Percentiles rank a stretch among this genome's conserved stretches.
phyloP scores from a whole-genome alignment of 257 asterid genomes.

The Lycium barbarum region DNA sequence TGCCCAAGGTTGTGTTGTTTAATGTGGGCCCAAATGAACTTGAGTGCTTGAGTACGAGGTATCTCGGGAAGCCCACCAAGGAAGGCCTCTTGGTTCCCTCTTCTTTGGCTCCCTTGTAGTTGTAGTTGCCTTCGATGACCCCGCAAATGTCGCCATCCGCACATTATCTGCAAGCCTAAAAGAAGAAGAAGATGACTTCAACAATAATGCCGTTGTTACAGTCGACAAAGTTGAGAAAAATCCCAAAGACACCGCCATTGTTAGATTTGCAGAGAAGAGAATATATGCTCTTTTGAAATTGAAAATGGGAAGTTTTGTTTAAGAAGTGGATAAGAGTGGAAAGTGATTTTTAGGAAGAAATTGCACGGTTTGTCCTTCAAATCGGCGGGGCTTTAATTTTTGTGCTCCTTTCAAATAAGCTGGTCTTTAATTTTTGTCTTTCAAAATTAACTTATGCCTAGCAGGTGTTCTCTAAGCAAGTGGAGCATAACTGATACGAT shows the following conservation, averaged over 20 bases:
- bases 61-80: conserved; percentile 31
- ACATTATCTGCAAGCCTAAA: neutral
- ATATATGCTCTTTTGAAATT: neutral
- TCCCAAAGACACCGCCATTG: conserved; percentile 23
- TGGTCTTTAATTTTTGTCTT: no score
- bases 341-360: neutral
- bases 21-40: conserved; percentile 40
- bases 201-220: neutral
- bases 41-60: conserved; percentile 42
- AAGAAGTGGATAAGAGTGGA: neutral
- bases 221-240: neutral
- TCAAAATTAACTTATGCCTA: no score
- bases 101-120: conserved; percentile 29
- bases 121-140: conserved; percentile 21
- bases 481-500: no score
- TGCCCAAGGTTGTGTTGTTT: conserved; percentile 37
- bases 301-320: neutral
- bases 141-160: neutral
- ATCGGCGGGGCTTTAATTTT: no score
- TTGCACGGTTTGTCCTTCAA: no score
- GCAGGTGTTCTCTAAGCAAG: no score
- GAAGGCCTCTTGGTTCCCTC: conserved; percentile 36
- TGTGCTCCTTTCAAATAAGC: no score
- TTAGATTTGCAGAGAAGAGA: neutral
- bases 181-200: conserved; percentile 23